A percentile compares a stretch with the other conserved stretches of the same genome.
These are phyloP conservation scores for Hevea brasiliensis DNA, from an alignment of 345 rosid genomes.

Conservation along the genomic window DNA sequence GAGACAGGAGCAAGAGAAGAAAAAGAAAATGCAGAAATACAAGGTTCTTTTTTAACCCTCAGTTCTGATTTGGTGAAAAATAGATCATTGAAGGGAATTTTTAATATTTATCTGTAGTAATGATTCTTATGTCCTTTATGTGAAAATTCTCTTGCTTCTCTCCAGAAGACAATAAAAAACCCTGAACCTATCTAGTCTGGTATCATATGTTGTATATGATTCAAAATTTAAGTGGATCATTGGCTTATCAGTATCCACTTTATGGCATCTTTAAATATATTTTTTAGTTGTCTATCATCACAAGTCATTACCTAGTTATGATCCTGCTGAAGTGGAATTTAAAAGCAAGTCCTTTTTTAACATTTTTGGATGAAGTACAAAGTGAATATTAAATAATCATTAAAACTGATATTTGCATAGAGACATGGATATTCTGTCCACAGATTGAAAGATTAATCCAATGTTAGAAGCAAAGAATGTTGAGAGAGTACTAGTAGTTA, in stretches of 20 bases:
- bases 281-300: neutral
- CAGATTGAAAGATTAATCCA: too few species aligned
- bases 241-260: neutral
- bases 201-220: neutral
- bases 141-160: neutral
- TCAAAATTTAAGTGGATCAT: neutral
- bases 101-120: neutral
- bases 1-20: slow-evolving; percentile 58
- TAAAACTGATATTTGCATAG: too few species aligned
- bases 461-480: too few species aligned
- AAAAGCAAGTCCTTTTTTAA: neutral
- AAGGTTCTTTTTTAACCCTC: slow-evolving; percentile 47
- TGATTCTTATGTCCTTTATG: neutral
- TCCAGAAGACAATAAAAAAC: neutral
- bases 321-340: neutral
- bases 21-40: slow-evolving; percentile 55
- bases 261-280: neutral
- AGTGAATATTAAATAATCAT: too few species aligned
- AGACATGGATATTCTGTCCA: too few species aligned
- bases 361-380: neutral
- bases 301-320: neutral
- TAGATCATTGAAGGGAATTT: neutral
- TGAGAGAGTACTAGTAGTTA: too few species aligned
- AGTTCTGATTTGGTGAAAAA: neutral
- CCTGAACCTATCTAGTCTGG: neutral